Percentiles rank a stretch among this genome's conserved stretches.
These are phyloP conservation scores for Adansonia gregorii DNA, from an alignment of 441 rosid species.

Conservation along the genomic window DNA sequence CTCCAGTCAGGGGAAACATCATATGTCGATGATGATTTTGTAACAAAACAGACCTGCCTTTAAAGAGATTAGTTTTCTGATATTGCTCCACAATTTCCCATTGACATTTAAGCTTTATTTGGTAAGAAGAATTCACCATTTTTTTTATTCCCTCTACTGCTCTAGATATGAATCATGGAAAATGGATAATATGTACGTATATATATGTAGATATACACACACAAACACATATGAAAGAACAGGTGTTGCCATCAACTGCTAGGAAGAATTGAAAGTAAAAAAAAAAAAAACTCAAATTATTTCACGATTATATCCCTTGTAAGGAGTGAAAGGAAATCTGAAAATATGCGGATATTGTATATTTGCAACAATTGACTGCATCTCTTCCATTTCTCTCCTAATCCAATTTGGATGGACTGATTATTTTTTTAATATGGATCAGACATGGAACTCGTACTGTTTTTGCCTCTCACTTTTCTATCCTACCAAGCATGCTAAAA, in stretches of 20 bases:
- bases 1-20: neutral
- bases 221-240: neutral
- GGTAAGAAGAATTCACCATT: neutral
- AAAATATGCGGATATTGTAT: neutral
- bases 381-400: conserved; percentile 11
- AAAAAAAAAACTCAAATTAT: neutral
- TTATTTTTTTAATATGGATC: neutral
- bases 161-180: neutral
- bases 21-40: neutral
- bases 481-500: conserved; percentile 10
- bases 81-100: neutral
- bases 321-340: neutral
- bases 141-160: neutral
- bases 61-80: neutral
- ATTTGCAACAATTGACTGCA: neutral
- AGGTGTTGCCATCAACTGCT: conserved; percentile 10
- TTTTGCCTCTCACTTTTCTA: conserved; percentile 10
- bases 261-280: neutral
- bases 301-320: conserved; percentile 2
- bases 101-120: neutral
- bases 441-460: neutral
- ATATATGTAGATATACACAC: too few relatives aligned
- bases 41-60: neutral
- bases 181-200: neutral
- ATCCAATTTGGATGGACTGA: neutral